These are phyloP conservation scores for Kazachstania martiniae DNA, from an alignment of 805 yeast species.

Conservation along the genomic window DNA sequence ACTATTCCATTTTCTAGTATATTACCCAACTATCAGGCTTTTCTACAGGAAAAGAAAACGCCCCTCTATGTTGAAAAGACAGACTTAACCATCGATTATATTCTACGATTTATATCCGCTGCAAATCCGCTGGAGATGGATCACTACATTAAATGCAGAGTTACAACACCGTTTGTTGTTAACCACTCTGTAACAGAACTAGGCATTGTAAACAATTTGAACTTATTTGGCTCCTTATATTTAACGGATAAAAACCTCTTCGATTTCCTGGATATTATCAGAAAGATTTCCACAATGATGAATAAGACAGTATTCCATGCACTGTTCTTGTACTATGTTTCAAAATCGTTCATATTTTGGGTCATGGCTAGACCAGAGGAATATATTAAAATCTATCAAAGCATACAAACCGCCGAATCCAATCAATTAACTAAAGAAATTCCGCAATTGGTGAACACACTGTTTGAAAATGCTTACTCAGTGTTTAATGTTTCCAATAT, in stretches of 20 bases:
- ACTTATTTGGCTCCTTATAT: constrained; percentile 33
- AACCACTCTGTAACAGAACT: constrained; percentile 30
- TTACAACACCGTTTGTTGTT: constrained; percentile 17
- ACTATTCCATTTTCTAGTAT: constrained; percentile 5
- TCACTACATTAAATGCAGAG: constrained; percentile 20
- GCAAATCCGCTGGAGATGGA: constrained; percentile 35
- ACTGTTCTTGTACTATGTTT: constrained; percentile 32
- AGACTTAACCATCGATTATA: constrained; percentile 31
- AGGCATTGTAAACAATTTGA: constrained; percentile 34
- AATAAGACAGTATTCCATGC: constrained; percentile 36
- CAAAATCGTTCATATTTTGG: constrained; percentile 38
- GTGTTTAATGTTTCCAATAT: constrained; percentile 10
- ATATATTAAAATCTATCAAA: constrained; percentile 22
- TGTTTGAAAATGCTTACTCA: constrained; percentile 15
- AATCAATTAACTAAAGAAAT: constrained; percentile 8
- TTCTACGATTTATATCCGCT: constrained; percentile 37
- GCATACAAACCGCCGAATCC: constrained; percentile 4
- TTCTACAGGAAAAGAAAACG: constrained; percentile 8
- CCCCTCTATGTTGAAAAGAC: constrained; percentile 16
- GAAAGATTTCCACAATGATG: constrained; percentile 27
- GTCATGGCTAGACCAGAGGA: constrained; percentile 36
- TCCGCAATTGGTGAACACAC: constrained; percentile 8
- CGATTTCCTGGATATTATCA: constrained; percentile 30
- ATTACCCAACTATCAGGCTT: constrained; percentile 12
- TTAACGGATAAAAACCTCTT: constrained; percentile 30